phyloP scores from a whole-genome alignment of 1,139 yeast species.

The Pichia sp. region DNA sequence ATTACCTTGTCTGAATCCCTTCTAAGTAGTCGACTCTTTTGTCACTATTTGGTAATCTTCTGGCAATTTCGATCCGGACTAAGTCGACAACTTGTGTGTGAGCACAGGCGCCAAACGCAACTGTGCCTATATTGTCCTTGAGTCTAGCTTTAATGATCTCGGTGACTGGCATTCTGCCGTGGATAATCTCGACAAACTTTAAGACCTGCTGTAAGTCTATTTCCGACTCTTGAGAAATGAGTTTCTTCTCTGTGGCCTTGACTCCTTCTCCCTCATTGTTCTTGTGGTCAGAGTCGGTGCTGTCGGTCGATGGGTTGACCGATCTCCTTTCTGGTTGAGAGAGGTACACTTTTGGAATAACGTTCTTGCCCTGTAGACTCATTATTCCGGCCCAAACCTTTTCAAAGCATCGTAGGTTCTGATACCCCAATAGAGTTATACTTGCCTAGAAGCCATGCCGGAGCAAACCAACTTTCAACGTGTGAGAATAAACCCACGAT shows the following conservation, averaged over 20 bases:
- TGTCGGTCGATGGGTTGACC: neutral
- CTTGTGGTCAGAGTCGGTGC: constrained; percentile 1
- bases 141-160: constrained; percentile 37
- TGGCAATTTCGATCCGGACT: constrained; percentile 35
- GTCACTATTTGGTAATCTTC: constrained; percentile 11
- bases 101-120: constrained; percentile 46
- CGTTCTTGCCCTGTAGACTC: constrained; percentile 33
- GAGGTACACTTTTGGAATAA: constrained; percentile 39
- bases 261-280: neutral
- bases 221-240: neutral
- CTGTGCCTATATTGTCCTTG: constrained; percentile 37
- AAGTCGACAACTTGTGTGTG: constrained; percentile 49
- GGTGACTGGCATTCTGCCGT: constrained; percentile 45
- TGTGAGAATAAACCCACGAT: constrained; percentile 48
- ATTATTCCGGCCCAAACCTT: constrained; percentile 46
- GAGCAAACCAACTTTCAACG: constrained; percentile 27
- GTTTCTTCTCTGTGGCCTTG: neutral
- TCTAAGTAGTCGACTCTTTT: constrained; percentile 28
- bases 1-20: constrained; percentile 32
- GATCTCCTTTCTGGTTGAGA: constrained; percentile 33
- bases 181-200: constrained; percentile 39
- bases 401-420: constrained; percentile 45
- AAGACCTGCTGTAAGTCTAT: constrained; percentile 18
- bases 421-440: constrained; percentile 47
- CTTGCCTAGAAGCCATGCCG: constrained; percentile 28